Evolutionary conservation across 495 filamentous ascomycete species (phyloP).

Genomic region (Xylona heveae): DNA sequence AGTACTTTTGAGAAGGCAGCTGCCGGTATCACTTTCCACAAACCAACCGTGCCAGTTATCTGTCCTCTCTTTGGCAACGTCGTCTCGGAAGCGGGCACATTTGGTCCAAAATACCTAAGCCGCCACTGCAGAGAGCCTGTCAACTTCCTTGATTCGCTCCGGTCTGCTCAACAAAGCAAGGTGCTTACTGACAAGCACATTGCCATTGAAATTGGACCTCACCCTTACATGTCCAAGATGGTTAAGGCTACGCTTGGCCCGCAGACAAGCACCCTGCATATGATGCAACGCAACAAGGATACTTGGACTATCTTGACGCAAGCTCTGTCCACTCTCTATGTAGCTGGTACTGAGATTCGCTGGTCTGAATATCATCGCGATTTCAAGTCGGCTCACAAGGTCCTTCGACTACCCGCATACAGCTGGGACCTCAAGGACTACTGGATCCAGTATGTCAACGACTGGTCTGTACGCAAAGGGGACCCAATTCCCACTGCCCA

Average conservation of each 20-base stretch:
- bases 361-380: slow-evolving; percentile 68
- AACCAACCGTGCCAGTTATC: slow-evolving; percentile 44
- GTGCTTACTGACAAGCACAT: slow-evolving; percentile 22
- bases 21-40: slow-evolving; percentile 31
- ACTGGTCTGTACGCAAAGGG: slow-evolving; percentile 27
- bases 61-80: slow-evolving; percentile 45
- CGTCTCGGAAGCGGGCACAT: slow-evolving; percentile 26
- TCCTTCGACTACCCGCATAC: slow-evolving; percentile 52
- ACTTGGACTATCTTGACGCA: slow-evolving; percentile 41
- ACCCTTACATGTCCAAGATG: slow-evolving; percentile 11
- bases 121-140: slow-evolving; percentile 51
- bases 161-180: slow-evolving; percentile 21
- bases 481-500: slow-evolving; percentile 10
- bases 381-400: slow-evolving; percentile 33
- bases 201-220: slow-evolving; percentile 13
- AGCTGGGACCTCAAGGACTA: slow-evolving; percentile 64
- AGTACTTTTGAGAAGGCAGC: slow-evolving; percentile 40
- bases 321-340: slow-evolving; percentile 38
- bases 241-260: slow-evolving; percentile 10
- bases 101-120: slow-evolving; percentile 40
- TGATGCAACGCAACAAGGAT: slow-evolving; percentile 31
- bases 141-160: slow-evolving; percentile 44
- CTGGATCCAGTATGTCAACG: slow-evolving; percentile 56
- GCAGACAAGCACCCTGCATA: slow-evolving; percentile 33
- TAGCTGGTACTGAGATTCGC: slow-evolving; percentile 40